Evolutionary conservation across 2,329 filamentous ascomycete genomes (phyloP).

Genomic region (Fusarium secorum): DNA sequence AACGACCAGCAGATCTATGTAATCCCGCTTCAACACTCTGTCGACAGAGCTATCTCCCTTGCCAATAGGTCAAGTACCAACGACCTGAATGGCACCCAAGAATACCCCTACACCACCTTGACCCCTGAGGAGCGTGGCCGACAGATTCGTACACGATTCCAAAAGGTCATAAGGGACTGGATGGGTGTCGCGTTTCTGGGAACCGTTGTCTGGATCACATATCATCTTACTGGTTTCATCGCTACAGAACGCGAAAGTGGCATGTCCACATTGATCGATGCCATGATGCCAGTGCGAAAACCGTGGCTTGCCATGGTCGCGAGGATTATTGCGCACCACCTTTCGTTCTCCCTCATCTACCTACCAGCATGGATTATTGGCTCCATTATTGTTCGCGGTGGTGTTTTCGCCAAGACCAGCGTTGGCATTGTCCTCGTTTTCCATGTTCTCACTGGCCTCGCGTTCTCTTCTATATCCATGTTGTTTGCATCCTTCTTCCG

Average conservation of each 20-base stretch:
- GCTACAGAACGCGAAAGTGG: constrained; percentile 86
- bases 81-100: constrained; percentile 54
- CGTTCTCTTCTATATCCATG: constrained; percentile 81
- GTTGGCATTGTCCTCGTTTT: constrained; percentile 74
- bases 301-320: constrained; percentile 81
- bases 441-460: constrained; percentile 78
- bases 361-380: constrained; percentile 83
- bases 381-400: constrained; percentile 67
- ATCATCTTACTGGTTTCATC: constrained; percentile 86
- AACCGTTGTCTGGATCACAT: constrained; percentile 80
- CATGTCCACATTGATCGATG: constrained; percentile 87
- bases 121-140: constrained; percentile 72
- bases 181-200: constrained; percentile 82
- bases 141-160: constrained; percentile 73
- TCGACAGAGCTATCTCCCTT: constrained; percentile 75
- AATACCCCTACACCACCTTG: constrained; percentile 79
- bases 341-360: constrained; percentile 83
- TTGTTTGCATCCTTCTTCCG: constrained; percentile 85
- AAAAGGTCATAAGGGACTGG: constrained; percentile 75
- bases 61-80: constrained; percentile 55
- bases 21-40: constrained; percentile 79
- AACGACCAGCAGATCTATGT: constrained; percentile 83
- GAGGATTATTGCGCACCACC: constrained; percentile 79
- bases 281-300: constrained; percentile 82
- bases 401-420: constrained; percentile 72